These are phyloP conservation scores for Salicornia ramosissima DNA, from an alignment of 148 eudicot species.

Conservation along the genomic window DNA sequence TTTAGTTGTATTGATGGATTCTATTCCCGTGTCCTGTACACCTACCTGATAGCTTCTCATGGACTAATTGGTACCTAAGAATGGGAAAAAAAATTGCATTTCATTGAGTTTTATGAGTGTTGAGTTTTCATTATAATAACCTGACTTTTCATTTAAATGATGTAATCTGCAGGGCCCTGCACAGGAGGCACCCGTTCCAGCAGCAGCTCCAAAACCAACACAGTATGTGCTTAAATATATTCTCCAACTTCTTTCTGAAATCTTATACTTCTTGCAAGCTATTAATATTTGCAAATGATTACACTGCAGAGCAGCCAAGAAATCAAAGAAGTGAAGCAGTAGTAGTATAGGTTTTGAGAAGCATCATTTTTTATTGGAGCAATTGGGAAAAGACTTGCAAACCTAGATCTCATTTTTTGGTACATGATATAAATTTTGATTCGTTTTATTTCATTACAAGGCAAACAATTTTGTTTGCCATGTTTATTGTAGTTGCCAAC, in stretches of 20 bases:
- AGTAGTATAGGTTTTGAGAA: background rate
- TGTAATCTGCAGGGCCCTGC: conserved; percentile 29
- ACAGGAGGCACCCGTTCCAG: conserved; percentile 32
- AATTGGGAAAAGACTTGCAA: background rate
- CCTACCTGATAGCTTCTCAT: background rate
- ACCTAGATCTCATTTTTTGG: conserved; percentile 6
- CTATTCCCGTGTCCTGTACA: no score
- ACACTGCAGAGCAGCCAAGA: conserved; percentile 25
- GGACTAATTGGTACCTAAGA: background rate
- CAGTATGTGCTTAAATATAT: background rate
- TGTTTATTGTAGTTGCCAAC: conserved; percentile 7
- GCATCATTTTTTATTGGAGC: background rate
- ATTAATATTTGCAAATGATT: background rate
- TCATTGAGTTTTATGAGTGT: no score
- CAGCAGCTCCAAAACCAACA: conserved; percentile 20
- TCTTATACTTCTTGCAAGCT: background rate
- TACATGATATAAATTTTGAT: background rate
- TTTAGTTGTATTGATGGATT: no score
- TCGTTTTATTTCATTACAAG: conserved; percentile 7
- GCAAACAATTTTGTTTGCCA: conserved; percentile 9
- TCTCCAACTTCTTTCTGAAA: background rate
- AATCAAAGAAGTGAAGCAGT: conserved; percentile 30
- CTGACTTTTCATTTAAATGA: background rate
- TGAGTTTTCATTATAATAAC: background rate
- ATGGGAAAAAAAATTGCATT: no score